Base-by-base conservation (phyloP, 768 basidiomycete genomes). In the Naganishia friedmannii region DNA sequence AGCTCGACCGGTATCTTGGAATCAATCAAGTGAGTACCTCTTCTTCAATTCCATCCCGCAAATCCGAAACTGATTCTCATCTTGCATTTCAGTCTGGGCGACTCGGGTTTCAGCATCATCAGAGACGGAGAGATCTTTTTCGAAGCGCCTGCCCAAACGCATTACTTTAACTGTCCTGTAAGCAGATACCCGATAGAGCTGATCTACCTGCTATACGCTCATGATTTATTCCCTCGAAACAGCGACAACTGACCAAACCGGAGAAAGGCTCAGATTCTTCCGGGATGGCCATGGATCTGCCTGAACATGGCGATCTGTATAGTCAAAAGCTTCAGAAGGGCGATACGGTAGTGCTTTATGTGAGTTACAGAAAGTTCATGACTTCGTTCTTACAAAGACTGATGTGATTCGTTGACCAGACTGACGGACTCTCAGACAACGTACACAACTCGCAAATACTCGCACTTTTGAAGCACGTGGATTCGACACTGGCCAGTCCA, bases 1-100 rank as follows among this genome's bases (percentile, higher is more conserved):
- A 63, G 67, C n/a, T 34, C 48, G 26, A 74, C 67, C 31, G 74
- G 74, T 17, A 68, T 53, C 12, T 55, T 76, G 29, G 42, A 68
- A n/a, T 88, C 90, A 55, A 78, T 78, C 46, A 81, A 81, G 79
- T 81, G 66, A 71, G 80, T 74, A 23, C 15, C 34, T 39, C 34
- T 15, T n/a, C n/a, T n/a, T n/a, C n/a, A n/a, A n/a, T n/a, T 31
- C 0, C 21, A 19, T 48, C 6, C 17, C 21, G 15, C 55, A 31
- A 23, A 19, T 13, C 9, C 34, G 51, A 26, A 51, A 28, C 48
- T 15, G 54, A 42, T 19, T 12, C 28, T 66, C 28, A 29, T 13
- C 34, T 19, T 15, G 28, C 23, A 32, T 7, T 21, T 31, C 53
- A 82, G 78, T 68, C 74, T 82, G 4, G 81, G 81, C 17, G 81